A percentile compares a stretch with the other conserved stretches of the same genome.
These are phyloP conservation scores for Corymbia citriodora DNA, from an alignment of 441 rosid species.

Conservation along the genomic window DNA sequence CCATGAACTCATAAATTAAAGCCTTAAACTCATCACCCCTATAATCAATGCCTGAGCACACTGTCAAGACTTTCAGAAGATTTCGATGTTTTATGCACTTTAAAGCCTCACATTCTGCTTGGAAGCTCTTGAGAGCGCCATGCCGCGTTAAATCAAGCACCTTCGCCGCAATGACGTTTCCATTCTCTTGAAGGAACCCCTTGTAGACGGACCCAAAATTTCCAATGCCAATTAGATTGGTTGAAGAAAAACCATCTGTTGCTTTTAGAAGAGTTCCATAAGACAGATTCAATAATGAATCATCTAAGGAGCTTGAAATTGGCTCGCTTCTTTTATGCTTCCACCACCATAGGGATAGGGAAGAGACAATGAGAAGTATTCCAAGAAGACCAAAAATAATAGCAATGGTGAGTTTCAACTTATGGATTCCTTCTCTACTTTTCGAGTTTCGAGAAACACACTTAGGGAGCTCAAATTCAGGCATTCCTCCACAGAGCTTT, in stretches of 20 bases:
- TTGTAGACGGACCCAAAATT: neutral
- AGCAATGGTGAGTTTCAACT: neutral
- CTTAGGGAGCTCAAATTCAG: neutral
- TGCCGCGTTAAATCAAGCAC: neutral
- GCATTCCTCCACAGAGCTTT: constrained; percentile 1
- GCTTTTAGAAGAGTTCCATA: neutral
- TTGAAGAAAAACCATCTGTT: neutral
- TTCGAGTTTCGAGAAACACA: neutral
- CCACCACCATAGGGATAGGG: neutral
- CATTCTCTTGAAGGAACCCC: neutral
- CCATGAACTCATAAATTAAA: neutral
- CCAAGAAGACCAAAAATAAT: neutral
- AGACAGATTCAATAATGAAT: neutral
- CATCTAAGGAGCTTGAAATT: neutral
- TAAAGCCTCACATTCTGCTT: neutral
- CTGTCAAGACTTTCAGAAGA: neutral
- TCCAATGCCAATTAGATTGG: neutral
- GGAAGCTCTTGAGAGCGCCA: neutral
- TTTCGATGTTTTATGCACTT: neutral
- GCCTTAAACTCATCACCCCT: neutral
- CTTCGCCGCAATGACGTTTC: neutral
- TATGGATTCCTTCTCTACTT: too few species aligned
- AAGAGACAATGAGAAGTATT: neutral
- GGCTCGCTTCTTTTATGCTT: too few species aligned
- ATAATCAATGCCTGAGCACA: neutral